Conservation (phyloP, 2,329 filamentous ascomycete genomes). For the Stachybotrys chlorohalonatus region DNA sequence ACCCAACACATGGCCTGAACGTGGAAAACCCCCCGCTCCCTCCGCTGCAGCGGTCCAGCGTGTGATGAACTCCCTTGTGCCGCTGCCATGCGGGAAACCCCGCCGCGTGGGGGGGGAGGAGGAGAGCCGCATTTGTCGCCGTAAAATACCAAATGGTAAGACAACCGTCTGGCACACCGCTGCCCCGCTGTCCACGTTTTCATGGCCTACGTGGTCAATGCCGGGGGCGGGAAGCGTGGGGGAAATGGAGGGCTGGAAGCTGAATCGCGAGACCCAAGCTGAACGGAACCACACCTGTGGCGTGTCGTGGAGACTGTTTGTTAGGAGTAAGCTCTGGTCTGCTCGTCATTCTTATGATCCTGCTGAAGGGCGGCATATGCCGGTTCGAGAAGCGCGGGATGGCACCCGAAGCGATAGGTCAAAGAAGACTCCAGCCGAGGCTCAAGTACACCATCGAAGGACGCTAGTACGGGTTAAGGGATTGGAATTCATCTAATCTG, state of each 20-base stretch:
- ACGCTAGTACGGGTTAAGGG: background rate
- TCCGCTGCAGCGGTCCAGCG: background rate
- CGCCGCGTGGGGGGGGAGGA: background rate
- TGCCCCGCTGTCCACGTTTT: no score
- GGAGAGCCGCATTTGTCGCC: slow-evolving; percentile 10
- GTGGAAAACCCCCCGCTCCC: background rate
- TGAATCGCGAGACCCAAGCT: background rate
- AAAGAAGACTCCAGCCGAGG: background rate
- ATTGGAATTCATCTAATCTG: slow-evolving; percentile 13
- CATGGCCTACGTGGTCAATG: no score
- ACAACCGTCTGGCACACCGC: no score
- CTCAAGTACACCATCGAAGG: background rate
- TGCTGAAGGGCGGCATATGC: no score
- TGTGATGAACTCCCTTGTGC: background rate
- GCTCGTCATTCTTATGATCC: no score
- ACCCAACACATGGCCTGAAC: background rate
- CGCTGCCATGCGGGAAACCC: background rate
- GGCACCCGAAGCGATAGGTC: no score
- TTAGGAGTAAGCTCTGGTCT: no score
- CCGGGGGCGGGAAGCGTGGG: background rate
- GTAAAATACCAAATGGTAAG: background rate
- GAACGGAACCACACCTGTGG: no score
- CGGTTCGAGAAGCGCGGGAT: no score
- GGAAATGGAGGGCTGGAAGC: background rate
- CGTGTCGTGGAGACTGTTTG: no score